phyloP scores from a whole-genome alignment of 306 rosid genomes.

The Dryas alaskensis region DNA sequence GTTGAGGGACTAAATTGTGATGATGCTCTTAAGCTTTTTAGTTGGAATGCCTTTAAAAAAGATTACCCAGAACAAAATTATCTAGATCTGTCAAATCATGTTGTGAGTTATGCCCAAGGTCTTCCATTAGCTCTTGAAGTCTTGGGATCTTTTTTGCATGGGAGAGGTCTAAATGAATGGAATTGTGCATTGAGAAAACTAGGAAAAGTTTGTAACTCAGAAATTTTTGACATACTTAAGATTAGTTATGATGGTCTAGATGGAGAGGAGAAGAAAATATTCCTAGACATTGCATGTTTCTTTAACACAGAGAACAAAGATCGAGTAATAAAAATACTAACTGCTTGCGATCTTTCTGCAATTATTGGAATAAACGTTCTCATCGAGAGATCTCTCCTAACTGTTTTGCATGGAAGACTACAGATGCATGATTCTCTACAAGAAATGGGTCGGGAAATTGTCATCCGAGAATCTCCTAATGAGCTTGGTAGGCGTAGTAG shows the following conservation, averaged over 20 bases:
- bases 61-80: slow-evolving; percentile 4
- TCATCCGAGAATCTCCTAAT: neutral
- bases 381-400: slow-evolving; percentile 13
- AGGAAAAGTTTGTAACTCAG: neutral
- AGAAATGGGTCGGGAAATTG: slow-evolving; percentile 21
- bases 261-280: neutral
- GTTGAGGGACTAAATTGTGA: no score
- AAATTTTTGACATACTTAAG: slow-evolving; percentile 9
- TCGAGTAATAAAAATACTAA: slow-evolving; percentile 4
- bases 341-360: slow-evolving; percentile 13
- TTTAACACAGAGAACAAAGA: slow-evolving; percentile 10
- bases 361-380: slow-evolving; percentile 11
- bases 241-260: slow-evolving; percentile 18
- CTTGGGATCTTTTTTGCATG: slow-evolving; percentile 14
- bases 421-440: slow-evolving; percentile 21
- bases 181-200: slow-evolving; percentile 1
- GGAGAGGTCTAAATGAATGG: neutral
- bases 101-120: slow-evolving; percentile 9
- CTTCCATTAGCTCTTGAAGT: slow-evolving; percentile 21
- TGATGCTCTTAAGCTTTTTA: neutral
- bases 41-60: neutral
- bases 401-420: no score
- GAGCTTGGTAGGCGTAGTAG: slow-evolving; percentile 7
- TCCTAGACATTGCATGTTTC: slow-evolving; percentile 27
- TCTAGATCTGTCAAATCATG: neutral